A percentile compares a stretch with the other conserved stretches of the same genome.
Evolutionary conservation across 805 yeast genomes (phyloP).

Genomic region (Zygoascus ofunaensis): DNA sequence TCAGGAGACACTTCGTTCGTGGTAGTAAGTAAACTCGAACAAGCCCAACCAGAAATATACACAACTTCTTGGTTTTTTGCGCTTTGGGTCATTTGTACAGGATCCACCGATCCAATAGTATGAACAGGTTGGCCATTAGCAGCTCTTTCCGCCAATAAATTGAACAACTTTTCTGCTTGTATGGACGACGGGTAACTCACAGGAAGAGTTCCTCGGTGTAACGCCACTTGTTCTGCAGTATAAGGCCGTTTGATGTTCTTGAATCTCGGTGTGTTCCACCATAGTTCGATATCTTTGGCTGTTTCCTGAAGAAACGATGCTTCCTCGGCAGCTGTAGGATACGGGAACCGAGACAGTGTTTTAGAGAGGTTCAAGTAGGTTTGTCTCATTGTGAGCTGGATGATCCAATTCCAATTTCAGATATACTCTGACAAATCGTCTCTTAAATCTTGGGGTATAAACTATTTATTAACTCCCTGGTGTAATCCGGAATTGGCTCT

Average conservation of each 20-base stretch:
- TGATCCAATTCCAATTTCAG: too few species aligned
- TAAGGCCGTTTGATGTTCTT: slow-evolving; percentile 43
- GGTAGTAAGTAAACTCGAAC: slow-evolving; percentile 46
- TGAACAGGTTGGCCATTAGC: slow-evolving; percentile 39
- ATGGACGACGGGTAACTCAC: slow-evolving; percentile 37
- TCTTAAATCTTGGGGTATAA: too few species aligned
- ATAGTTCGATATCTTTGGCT: slow-evolving; percentile 32
- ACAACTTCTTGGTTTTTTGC: slow-evolving; percentile 44
- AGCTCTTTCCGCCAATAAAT: slow-evolving; percentile 35
- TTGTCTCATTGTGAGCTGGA: too few species aligned
- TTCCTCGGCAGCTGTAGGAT: slow-evolving; percentile 29
- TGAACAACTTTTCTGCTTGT: slow-evolving; percentile 46
- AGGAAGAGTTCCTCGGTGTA: slow-evolving; percentile 43
- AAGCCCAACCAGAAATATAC: slow-evolving; percentile 57
- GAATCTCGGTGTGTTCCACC: slow-evolving; percentile 45
- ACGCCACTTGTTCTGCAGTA: slow-evolving; percentile 42
- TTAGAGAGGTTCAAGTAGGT: neutral
- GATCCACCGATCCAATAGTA: slow-evolving; percentile 54
- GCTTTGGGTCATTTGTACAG: slow-evolving; percentile 52
- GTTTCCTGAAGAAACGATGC: slow-evolving; percentile 27
- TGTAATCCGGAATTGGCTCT: too few species aligned
- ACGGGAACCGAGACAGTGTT: slow-evolving; percentile 29
- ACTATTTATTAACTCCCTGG: too few species aligned
- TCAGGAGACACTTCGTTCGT: slow-evolving; percentile 59
- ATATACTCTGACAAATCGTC: too few species aligned